phyloP scores from a whole-genome alignment of 495 filamentous ascomycete genomes.

The Aspergillus sparsus region DNA sequence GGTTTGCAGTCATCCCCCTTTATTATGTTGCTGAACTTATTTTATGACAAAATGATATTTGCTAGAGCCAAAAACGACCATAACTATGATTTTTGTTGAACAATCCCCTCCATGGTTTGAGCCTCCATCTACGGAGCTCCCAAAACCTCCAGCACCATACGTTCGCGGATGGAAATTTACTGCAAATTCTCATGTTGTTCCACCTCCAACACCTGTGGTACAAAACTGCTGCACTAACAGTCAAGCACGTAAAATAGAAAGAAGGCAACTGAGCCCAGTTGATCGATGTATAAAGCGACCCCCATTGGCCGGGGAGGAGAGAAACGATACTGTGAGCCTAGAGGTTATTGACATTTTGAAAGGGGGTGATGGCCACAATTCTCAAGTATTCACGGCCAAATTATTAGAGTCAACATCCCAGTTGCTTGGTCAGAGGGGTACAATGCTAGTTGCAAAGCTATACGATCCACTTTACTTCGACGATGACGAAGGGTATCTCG shows the following conservation, averaged over 20 bases:
- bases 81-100: conserved; percentile 13
- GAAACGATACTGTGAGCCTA: conserved; percentile 20
- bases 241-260: conserved; percentile 24
- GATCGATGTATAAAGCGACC: conserved; percentile 30
- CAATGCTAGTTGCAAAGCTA: conserved; percentile 30
- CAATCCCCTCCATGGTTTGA: conserved; percentile 8
- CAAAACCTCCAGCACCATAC: conserved; percentile 25
- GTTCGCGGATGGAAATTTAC: conserved; percentile 25
- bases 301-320: conserved; percentile 21
- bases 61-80: neutral
- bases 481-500: conserved; percentile 25
- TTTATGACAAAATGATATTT: too few relatives aligned
- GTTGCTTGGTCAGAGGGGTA: conserved; percentile 14
- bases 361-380: conserved; percentile 29
- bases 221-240: conserved; percentile 27
- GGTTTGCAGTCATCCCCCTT: too few relatives aligned
- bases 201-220: conserved; percentile 21
- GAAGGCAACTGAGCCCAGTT: conserved; percentile 19
- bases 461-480: conserved; percentile 36
- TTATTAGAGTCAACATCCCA: conserved; percentile 12
- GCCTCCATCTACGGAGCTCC: conserved; percentile 20
- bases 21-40: too few relatives aligned
- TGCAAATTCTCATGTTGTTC: conserved; percentile 21
- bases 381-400: conserved; percentile 27
- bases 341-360: conserved; percentile 24